Percentiles rank a stretch among this genome's conserved stretches.
These are phyloP conservation scores for Cystobasidium ongulense DNA, from an alignment of 768 basidiomycete genomes.

Conservation along the genomic window DNA sequence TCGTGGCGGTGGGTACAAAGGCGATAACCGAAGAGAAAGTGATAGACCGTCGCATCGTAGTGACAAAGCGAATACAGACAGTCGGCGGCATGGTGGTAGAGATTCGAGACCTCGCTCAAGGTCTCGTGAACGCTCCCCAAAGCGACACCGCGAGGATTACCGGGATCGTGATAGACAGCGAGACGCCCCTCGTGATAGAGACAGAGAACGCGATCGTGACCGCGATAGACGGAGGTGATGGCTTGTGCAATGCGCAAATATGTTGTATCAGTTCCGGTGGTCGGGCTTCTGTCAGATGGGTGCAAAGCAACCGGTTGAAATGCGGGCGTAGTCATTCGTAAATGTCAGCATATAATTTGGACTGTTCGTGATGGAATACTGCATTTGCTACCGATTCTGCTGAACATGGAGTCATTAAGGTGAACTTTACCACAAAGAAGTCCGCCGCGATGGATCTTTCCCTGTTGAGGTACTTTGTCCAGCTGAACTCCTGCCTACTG, in stretches of 20 bases:
- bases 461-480: not conserved
- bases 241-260: not conserved
- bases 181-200: not conserved
- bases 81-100: constrained; percentile 32
- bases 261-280: too few species aligned
- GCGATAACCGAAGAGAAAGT: not conserved
- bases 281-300: too few species aligned
- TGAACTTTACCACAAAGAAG: constrained; percentile 2
- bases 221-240: not conserved
- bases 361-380: too few species aligned
- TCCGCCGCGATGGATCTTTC: not conserved
- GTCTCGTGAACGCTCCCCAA: constrained; percentile 23
- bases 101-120: constrained; percentile 26
- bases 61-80: not conserved
- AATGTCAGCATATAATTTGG: too few species aligned
- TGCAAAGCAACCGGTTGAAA: too few species aligned
- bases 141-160: not conserved
- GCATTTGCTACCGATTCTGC: too few species aligned
- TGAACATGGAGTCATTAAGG: too few species aligned
- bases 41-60: constrained; percentile 2
- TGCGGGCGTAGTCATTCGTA: too few species aligned
- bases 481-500: not conserved
- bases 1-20: constrained; percentile 7
- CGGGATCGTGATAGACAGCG: not conserved
- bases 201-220: constrained; percentile 6